A percentile compares a stretch with the other conserved stretches of the same genome.
These are phyloP conservation scores for Candida broadrunensis DNA, from an alignment of 805 yeast genomes.

Conservation along the genomic window DNA sequence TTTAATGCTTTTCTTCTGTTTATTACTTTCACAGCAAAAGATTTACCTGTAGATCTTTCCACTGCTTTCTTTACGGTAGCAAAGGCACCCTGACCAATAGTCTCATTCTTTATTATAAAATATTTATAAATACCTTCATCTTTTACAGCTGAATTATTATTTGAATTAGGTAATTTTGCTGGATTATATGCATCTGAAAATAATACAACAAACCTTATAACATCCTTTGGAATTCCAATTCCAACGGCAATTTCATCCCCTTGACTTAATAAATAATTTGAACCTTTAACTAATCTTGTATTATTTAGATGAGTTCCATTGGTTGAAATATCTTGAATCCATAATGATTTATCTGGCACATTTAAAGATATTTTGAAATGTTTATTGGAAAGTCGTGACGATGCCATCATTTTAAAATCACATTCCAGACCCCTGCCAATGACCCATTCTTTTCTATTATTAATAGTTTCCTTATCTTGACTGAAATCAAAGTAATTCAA, in stretches of 20 bases:
- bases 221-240: slow-evolving; percentile 74
- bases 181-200: slow-evolving; percentile 43
- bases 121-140: slow-evolving; percentile 62
- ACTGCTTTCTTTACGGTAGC: slow-evolving; percentile 92
- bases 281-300: slow-evolving; percentile 65
- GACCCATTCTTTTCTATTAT: slow-evolving; percentile 49
- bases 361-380: slow-evolving; percentile 75
- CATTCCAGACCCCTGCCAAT: slow-evolving; percentile 72
- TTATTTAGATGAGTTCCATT: slow-evolving; percentile 91
- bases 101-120: slow-evolving; percentile 77
- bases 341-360: slow-evolving; percentile 48
- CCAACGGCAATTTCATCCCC: slow-evolving; percentile 96
- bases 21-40: slow-evolving; percentile 89
- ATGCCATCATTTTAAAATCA: slow-evolving; percentile 59
- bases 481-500: slow-evolving; percentile 37
- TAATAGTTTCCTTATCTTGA: slow-evolving; percentile 21
- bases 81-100: slow-evolving; percentile 97
- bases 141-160: slow-evolving; percentile 23
- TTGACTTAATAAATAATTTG: slow-evolving; percentile 77
- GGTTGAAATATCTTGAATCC: slow-evolving; percentile 77
- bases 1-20: slow-evolving; percentile 71
- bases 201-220: slow-evolving; percentile 49
- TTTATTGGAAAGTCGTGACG: slow-evolving; percentile 65
- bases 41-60: slow-evolving; percentile 78
- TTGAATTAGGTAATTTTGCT: slow-evolving; percentile 17